phyloP scores from a whole-genome alignment of 176 grass and related monocot species.

The Cocos nucifera region DNA sequence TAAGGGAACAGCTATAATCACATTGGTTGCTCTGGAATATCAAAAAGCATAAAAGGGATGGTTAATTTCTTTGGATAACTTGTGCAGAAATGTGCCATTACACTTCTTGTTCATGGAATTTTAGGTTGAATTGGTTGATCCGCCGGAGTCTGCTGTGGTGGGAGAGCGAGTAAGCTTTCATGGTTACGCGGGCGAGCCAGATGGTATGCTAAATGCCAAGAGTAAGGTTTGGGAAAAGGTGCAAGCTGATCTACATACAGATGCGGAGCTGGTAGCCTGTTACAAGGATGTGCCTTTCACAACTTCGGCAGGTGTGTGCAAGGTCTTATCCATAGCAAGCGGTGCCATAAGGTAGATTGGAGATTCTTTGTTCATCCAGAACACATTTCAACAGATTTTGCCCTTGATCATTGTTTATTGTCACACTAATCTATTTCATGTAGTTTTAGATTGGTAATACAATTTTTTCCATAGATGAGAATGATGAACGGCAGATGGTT shows the following conservation, averaged over 20 bases:
- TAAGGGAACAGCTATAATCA: too few species aligned
- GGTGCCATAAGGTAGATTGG: constrained; percentile 55
- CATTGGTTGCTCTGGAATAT: too few species aligned
- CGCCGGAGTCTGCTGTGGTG: constrained; percentile 45
- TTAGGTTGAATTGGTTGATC: constrained; percentile 81
- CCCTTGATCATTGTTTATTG: too few species aligned
- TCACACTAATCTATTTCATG: too few species aligned
- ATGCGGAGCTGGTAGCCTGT: constrained; percentile 56
- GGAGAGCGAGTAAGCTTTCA: constrained; percentile 64
- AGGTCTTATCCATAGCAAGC: constrained; percentile 53
- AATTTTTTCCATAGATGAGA: too few species aligned
- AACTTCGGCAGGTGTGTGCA: constrained; percentile 65
- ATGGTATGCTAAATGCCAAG: constrained; percentile 62
- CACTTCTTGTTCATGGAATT: background rate
- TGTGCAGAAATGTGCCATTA: too few species aligned
- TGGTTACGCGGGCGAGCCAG: constrained; percentile 56
- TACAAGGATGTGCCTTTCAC: constrained; percentile 70
- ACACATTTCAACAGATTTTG: too few species aligned
- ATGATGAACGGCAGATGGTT: too few species aligned
- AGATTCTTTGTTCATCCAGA: too few species aligned
- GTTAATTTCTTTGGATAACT: too few species aligned
- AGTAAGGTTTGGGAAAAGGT: constrained; percentile 87
- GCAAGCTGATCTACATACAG: constrained; percentile 55
- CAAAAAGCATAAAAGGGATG: too few species aligned
- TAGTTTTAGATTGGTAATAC: too few species aligned